Percentiles rank a stretch among this genome's conserved stretches.
Conservation (phyloP, 495 filamentous ascomycete species). For the Hypoxylon lenormandii region DNA sequence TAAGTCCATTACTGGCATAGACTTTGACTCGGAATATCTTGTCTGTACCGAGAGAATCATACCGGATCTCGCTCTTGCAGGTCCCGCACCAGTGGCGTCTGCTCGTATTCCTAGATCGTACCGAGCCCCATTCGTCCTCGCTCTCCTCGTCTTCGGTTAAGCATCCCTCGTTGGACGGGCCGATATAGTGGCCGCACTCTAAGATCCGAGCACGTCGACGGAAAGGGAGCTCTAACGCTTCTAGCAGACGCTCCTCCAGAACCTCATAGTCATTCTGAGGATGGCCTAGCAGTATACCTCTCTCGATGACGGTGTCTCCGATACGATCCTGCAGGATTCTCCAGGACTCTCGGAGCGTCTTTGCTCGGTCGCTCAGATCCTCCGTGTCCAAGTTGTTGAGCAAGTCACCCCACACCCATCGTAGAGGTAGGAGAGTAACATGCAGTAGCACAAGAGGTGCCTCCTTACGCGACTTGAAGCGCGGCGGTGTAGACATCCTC, state of each 20-base stretch:
- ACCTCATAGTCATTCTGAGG: slow-evolving; percentile 90
- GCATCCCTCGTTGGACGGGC: slow-evolving; percentile 58
- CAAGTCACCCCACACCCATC: slow-evolving; percentile 74
- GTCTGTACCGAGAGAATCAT: slow-evolving; percentile 55
- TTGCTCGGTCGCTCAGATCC: slow-evolving; percentile 66
- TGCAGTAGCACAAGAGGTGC: slow-evolving; percentile 86
- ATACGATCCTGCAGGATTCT: slow-evolving; percentile 78
- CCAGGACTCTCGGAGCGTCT: slow-evolving; percentile 75
- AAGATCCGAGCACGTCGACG: slow-evolving; percentile 72
- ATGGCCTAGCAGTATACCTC: slow-evolving; percentile 88
- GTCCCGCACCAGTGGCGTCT: slow-evolving; percentile 71
- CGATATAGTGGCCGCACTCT: slow-evolving; percentile 81
- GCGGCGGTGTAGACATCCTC: slow-evolving; percentile 68
- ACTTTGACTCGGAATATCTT: slow-evolving; percentile 86
- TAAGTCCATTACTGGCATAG: slow-evolving; percentile 92
- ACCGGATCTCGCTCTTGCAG: slow-evolving; percentile 66
- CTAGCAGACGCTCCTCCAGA: slow-evolving; percentile 90
- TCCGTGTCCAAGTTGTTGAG: slow-evolving; percentile 56
- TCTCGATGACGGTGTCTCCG: slow-evolving; percentile 80
- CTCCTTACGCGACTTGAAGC: slow-evolving; percentile 63
- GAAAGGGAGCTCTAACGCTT: slow-evolving; percentile 81
- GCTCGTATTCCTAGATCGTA: slow-evolving; percentile 47
- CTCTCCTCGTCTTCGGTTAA: slow-evolving; percentile 61
- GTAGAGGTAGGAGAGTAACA: slow-evolving; percentile 80
- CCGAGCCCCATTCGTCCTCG: slow-evolving; percentile 59